A percentile compares a stretch with the other conserved stretches of the same genome.
Conservation (phyloP, 2,329 filamentous ascomycete genomes). For the Colletotrichum sojae region DNA sequence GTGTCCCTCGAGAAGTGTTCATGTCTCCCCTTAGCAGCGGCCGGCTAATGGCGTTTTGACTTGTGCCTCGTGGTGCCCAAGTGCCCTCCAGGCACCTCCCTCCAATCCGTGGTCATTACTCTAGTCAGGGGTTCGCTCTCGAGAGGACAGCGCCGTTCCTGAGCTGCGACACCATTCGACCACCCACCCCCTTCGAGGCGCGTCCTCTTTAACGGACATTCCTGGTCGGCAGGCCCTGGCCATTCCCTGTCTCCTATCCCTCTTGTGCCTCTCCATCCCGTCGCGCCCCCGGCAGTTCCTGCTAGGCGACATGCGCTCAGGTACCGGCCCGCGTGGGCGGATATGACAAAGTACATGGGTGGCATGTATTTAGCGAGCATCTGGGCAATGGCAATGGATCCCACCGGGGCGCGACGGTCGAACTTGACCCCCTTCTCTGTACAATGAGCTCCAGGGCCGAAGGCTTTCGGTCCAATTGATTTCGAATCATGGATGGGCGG, state of each 20-base stretch:
- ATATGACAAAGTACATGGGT: slow-evolving; percentile 6
- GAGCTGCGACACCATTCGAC: slow-evolving; percentile 30
- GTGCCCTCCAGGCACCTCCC: too few species aligned
- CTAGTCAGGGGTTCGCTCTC: slow-evolving; percentile 35
- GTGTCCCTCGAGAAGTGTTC: background rate
- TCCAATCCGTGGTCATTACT: too few species aligned
- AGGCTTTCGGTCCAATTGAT: slow-evolving; percentile 14
- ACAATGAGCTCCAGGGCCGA: slow-evolving; percentile 13
- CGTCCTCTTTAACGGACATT: slow-evolving; percentile 29
- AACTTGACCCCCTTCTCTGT: background rate
- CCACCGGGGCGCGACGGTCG: background rate
- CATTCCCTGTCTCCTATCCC: slow-evolving; percentile 16
- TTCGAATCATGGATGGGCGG: slow-evolving; percentile 2
- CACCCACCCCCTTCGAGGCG: slow-evolving; percentile 13
- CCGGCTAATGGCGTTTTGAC: slow-evolving; percentile 10
- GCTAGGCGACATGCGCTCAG: background rate
- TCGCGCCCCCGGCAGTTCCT: slow-evolving; percentile 19
- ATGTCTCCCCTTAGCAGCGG: slow-evolving; percentile 20
- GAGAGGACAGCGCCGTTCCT: slow-evolving; percentile 34
- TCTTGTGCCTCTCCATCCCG: slow-evolving; percentile 6
- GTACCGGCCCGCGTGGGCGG: background rate
- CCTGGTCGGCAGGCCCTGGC: slow-evolving; percentile 6
- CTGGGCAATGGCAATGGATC: background rate
- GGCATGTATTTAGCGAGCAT: too few species aligned
- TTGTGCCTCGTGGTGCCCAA: too few species aligned